Conservation (phyloP, 805 yeast species). For the Wickerhamia fluorescens region DNA sequence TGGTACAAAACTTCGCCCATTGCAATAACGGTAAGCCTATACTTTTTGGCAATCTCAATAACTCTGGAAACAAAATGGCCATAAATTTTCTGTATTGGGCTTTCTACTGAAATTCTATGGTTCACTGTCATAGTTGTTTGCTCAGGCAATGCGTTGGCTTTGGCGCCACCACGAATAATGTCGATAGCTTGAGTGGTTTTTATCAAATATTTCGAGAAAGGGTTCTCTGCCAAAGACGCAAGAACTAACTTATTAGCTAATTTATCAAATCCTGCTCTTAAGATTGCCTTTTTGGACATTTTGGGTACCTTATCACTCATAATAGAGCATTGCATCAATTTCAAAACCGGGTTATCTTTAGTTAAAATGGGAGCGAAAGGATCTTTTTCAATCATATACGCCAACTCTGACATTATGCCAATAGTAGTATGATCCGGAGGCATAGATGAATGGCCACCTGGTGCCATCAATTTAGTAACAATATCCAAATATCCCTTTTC, state of each 20-base stretch:
- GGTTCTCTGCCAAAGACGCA: slow-evolving; percentile 10
- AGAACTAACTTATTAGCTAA: slow-evolving; percentile 24
- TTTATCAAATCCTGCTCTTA: slow-evolving; percentile 30
- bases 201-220: slow-evolving; percentile 20
- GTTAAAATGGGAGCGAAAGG: slow-evolving; percentile 45
- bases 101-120: slow-evolving; percentile 30
- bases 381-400: slow-evolving; percentile 47
- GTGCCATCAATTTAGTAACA: slow-evolving; percentile 43
- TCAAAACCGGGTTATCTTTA: slow-evolving; percentile 52
- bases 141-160: slow-evolving; percentile 36
- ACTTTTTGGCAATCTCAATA: slow-evolving; percentile 18
- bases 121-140: slow-evolving; percentile 21
- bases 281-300: slow-evolving; percentile 20
- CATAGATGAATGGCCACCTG: slow-evolving; percentile 77
- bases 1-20: slow-evolving; percentile 13
- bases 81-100: slow-evolving; percentile 14
- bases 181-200: slow-evolving; percentile 30
- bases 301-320: slow-evolving; percentile 17
- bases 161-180: slow-evolving; percentile 30
- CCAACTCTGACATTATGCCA: slow-evolving; percentile 61
- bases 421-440: slow-evolving; percentile 80
- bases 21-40: slow-evolving; percentile 18
- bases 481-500: slow-evolving; percentile 46
- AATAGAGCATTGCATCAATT: slow-evolving; percentile 58
- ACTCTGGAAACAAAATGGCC: slow-evolving; percentile 17